A percentile compares a stretch with the other conserved stretches of the same genome.
phyloP scores from a whole-genome alignment of 495 filamentous ascomycete genomes.

The Xylaria nigripes region DNA sequence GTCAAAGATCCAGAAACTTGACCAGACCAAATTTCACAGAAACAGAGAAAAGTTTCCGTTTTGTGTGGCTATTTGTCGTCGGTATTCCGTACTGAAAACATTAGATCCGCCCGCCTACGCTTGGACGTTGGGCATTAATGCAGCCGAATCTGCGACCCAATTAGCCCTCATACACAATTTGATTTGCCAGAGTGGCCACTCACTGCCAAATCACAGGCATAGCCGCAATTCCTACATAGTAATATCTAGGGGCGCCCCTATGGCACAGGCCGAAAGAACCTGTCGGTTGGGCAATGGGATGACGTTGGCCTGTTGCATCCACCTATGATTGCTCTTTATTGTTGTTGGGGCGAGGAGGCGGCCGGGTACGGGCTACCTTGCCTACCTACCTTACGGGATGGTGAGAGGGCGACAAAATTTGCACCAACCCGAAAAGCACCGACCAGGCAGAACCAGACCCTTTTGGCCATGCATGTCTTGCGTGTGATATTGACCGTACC shows the following conservation, averaged over 20 bases:
- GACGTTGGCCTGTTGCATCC: conserved; percentile 11
- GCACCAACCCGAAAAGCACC: background rate
- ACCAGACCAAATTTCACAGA: background rate
- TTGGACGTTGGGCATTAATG: conserved; percentile 15
- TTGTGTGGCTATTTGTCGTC: background rate
- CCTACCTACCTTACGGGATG: too few relatives aligned
- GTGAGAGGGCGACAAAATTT: background rate
- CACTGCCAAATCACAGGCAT: conserved; percentile 10
- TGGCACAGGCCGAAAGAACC: background rate
- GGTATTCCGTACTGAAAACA: background rate
- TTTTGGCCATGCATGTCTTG: conserved; percentile 5
- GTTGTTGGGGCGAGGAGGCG: background rate
- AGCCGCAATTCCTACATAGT: background rate
- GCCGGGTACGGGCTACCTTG: background rate
- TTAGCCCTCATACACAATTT: conserved; percentile 1
- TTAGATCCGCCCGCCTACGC: background rate
- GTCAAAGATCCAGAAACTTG: background rate
- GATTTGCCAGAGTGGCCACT: conserved; percentile 14
- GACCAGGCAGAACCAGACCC: background rate
- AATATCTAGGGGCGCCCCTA: background rate
- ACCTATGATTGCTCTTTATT: background rate
- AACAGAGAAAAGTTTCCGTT: background rate
- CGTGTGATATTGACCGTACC: conserved; percentile 2
- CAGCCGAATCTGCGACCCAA: conserved; percentile 2
- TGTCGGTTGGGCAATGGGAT: conserved; percentile 15